A percentile compares a stretch with the other conserved stretches of the same genome.
phyloP scores from a whole-genome alignment of 163 green algal genomes.

The Coccomyxa subellipsoidea region DNA sequence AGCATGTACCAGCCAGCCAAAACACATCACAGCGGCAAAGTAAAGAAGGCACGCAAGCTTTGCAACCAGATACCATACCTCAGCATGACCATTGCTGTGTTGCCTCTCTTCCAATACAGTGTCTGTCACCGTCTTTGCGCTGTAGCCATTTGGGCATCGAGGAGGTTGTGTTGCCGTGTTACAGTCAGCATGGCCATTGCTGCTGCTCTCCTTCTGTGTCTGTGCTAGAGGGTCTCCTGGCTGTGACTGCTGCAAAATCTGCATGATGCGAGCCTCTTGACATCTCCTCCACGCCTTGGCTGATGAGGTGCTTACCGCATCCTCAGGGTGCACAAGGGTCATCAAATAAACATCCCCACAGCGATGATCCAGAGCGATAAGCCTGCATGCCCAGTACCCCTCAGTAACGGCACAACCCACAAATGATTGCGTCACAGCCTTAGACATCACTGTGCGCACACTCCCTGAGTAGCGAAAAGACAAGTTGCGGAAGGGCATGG shows the following conservation, averaged over 20 bases:
- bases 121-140: not conserved
- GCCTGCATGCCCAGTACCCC: conserved; percentile 18
- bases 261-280: not conserved
- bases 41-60: not conserved
- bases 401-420: not conserved
- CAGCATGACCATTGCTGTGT: not conserved
- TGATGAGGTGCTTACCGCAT: not conserved
- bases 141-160: not conserved
- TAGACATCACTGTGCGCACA: not conserved
- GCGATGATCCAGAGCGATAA: conserved; percentile 84
- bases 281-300: not conserved
- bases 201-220: too few relatives aligned
- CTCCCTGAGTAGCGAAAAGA: not conserved
- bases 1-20: not conserved
- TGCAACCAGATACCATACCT: not conserved
- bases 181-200: not conserved
- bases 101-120: not conserved
- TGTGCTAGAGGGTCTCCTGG: not conserved
- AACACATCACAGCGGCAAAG: not conserved
- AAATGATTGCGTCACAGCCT: not conserved
- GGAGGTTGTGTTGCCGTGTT: not conserved
- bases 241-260: not conserved
- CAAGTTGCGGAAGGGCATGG: not conserved
- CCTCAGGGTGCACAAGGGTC: not conserved
- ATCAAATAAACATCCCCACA: not conserved